Evolutionary conservation across 1,139 yeast species (phyloP).

Genomic region (Pichia sp.): DNA sequence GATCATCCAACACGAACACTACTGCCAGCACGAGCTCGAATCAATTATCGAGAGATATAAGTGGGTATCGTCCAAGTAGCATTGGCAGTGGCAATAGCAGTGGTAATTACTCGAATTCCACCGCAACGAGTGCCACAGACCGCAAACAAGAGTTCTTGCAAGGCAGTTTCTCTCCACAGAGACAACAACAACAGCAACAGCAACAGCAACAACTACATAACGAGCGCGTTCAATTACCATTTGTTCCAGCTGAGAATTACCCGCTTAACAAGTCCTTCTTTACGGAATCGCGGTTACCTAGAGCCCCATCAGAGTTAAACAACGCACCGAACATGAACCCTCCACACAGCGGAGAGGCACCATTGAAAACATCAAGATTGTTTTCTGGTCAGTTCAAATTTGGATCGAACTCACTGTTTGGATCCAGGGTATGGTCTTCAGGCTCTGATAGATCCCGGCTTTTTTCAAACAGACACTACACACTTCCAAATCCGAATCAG

Average conservation of each 20-base stretch:
- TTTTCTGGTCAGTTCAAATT: conserved; percentile 5
- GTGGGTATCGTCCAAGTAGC: too few species aligned
- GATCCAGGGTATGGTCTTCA: conserved; percentile 8
- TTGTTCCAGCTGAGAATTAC: conserved; percentile 6
- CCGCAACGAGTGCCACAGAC: too few species aligned
- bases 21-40: too few species aligned
- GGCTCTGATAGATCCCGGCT: conserved; percentile 4
- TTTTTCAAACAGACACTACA: conserved; percentile 22
- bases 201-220: too few species aligned
- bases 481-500: too few species aligned
- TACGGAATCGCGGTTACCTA: conserved; percentile 5
- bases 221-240: conserved; percentile 9
- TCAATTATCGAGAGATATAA: too few species aligned
- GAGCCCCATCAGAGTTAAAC: neutral
- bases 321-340: neutral
- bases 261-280: conserved; percentile 5
- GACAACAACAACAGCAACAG: too few species aligned
- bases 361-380: conserved; percentile 1
- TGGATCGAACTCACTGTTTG: conserved; percentile 8
- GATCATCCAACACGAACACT: too few species aligned
- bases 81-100: too few species aligned
- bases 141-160: too few species aligned
- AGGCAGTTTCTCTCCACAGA: too few species aligned
- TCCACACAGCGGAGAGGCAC: neutral
- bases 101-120: too few species aligned